phyloP scores from a whole-genome alignment of 768 basidiomycete genomes.

The Suillus luteus region DNA sequence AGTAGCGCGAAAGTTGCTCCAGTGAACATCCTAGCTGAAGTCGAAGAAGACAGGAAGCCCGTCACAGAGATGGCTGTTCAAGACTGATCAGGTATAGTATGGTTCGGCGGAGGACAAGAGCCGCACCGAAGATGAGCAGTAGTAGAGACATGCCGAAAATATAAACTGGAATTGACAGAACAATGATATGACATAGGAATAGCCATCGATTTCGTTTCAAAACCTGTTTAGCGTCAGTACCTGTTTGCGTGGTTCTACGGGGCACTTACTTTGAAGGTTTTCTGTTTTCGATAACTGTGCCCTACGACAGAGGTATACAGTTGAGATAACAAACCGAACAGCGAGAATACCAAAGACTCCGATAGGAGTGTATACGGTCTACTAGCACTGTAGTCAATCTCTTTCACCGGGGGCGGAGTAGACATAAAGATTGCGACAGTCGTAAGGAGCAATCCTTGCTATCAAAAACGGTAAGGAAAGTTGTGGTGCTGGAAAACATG shows the following conservation, averaged over 20 bases:
- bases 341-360: slow-evolving; percentile 1
- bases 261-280: background rate
- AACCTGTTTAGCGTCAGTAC: background rate
- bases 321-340: background rate
- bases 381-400: background rate
- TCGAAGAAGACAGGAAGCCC: slow-evolving; percentile 3
- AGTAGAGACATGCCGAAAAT: background rate
- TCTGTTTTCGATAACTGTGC: background rate
- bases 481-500: background rate
- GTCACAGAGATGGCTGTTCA: background rate
- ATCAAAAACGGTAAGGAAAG: background rate
- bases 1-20: slow-evolving; percentile 1
- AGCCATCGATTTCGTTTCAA: slow-evolving; percentile 1
- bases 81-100: background rate
- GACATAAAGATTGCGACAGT: slow-evolving; percentile 6
- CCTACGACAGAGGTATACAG: background rate
- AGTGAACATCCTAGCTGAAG: background rate
- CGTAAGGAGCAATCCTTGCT: slow-evolving; percentile 8
- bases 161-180: background rate
- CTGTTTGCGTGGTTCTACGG: background rate
- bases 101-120: background rate
- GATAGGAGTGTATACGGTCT: slow-evolving; percentile 1
- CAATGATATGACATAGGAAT: background rate
- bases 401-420: background rate
- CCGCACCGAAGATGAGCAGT: slow-evolving; percentile 1